A percentile compares a stretch with the other conserved stretches of the same genome.
These are phyloP conservation scores for Paramecium sexaurelia DNA, from an alignment of 73 alveolate species.

Conservation along the genomic window DNA sequence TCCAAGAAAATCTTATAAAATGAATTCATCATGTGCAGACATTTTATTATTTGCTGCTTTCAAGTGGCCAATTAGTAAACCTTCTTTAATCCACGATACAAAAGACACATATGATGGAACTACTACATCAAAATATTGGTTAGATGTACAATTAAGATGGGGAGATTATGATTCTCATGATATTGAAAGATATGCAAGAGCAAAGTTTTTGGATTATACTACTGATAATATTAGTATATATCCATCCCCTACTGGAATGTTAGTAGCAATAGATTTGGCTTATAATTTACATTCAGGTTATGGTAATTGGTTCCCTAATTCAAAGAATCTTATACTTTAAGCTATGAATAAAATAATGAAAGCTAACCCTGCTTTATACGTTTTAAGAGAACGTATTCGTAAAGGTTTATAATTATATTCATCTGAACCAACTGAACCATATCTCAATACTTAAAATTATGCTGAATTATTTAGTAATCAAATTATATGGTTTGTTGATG, in stretches of 20 bases:
- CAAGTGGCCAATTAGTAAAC: constrained; percentile 99
- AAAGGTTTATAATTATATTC: constrained; percentile 99
- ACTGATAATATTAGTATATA: constrained; percentile 98
- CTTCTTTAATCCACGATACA: constrained; percentile 96
- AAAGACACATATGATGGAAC: constrained; percentile 98
- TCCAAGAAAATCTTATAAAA: constrained; percentile 98
- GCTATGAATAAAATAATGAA: constrained; percentile 99
- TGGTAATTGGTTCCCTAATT: constrained; percentile 99
- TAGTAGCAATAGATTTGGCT: constrained; percentile 98
- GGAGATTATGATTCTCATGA: constrained; percentile 99
- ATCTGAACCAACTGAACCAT: constrained; percentile 99
- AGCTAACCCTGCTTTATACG: constrained; percentile 99
- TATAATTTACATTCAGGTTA: constrained; percentile 99
- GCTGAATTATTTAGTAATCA: constrained; percentile 98
- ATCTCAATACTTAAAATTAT: constrained; percentile 97
- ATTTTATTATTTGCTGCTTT: constrained; percentile 97
- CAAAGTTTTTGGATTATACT: constrained; percentile 99
- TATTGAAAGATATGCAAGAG: constrained; percentile 99
- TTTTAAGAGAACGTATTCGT: constrained; percentile 99
- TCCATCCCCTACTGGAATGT: constrained; percentile 99
- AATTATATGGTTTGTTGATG: constrained; percentile 99
- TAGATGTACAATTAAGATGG: constrained; percentile 99
- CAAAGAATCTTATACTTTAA: constrained; percentile 93
- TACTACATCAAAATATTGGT: constrained; percentile 98
- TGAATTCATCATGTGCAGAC: constrained; percentile 99